Base-by-base conservation (phyloP, 140 eudicot species). In the Stevia rebaudiana region DNA sequence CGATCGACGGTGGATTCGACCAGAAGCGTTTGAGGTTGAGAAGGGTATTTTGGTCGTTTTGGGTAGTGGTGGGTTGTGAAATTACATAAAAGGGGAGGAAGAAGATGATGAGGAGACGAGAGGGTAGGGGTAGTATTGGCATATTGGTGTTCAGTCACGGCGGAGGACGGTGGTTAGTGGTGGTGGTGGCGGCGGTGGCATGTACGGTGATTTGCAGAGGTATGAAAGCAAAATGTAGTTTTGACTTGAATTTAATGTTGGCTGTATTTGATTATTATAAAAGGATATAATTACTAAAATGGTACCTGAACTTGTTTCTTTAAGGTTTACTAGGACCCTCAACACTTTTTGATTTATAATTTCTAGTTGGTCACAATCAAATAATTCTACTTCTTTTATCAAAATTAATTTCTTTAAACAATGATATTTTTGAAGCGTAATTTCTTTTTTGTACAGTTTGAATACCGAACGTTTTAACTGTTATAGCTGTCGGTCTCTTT, bases 1-100 rank as follows among this genome's bases (percentile, higher is more conserved):
- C 15, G 64, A 84, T 33, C 16, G 80, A 54, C 1, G 81, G 65
- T 44, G 87, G 83, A 19, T 79, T 22, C 11, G 75, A 67, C 95
- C 90, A 89, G 46, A 52, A 69, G 18, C 66, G 61, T 72, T 89
- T 89, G 61, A 89, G 56, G 13, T 48, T 67, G 30, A 89, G 78
- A 3, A 89, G 86, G 62, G 74, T 79, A 61, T 40, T 46, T 60
- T 64, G 80, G 64, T 89, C 90, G 63, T 63, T 76, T 69, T 40
- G 79, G 23, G 11, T 54, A 53, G 48, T 42, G 17, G 55, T 62
- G 47, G 78, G 30, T 52, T 89, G 92, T 61, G 89, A 74, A 68
- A 51, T 79, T 47, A 52, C 89, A 37, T 33, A 41, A 37, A 76
- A 77, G 74, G 92, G 85, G 8, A 70, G 68, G 74, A 55, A 63